These are phyloP conservation scores for Daldinia eschscholtzii DNA, from an alignment of 2,329 filamentous ascomycete genomes.

Conservation along the genomic window DNA sequence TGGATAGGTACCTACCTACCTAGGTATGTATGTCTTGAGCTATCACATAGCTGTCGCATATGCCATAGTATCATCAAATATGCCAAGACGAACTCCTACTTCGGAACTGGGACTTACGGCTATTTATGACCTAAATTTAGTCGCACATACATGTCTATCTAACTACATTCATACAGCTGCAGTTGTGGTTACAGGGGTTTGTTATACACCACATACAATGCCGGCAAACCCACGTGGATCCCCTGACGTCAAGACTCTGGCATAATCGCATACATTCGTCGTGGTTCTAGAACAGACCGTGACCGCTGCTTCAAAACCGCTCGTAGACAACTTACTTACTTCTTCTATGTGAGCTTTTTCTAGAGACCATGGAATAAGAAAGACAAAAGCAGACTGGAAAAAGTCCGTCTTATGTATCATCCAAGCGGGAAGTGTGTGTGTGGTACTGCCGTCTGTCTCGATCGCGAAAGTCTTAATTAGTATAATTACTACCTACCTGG, in stretches of 20 bases:
- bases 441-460: neutral
- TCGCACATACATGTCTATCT: neutral
- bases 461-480: slow-evolving; percentile 18
- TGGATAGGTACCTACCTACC: too few relatives aligned
- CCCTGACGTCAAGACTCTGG: slow-evolving; percentile 38
- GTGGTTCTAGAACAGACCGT: slow-evolving; percentile 24
- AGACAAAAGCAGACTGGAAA: too few relatives aligned
- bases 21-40: too few relatives aligned
- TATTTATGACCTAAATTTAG: slow-evolving; percentile 2
- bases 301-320: neutral
- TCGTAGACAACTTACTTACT: too few relatives aligned
- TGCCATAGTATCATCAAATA: neutral
- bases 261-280: slow-evolving; percentile 22
- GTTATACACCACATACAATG: neutral
- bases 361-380: too few relatives aligned
- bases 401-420: neutral
- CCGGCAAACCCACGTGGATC: slow-evolving; percentile 22
- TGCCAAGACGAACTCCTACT: neutral
- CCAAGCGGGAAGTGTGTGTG: neutral
- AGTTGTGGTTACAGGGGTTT: slow-evolving; percentile 13
- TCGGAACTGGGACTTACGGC: neutral
- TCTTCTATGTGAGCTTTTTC: too few relatives aligned
- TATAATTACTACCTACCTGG: neutral
- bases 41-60: too few relatives aligned
- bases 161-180: slow-evolving; percentile 5